Evolutionary conservation across 1,139 yeast genomes (phyloP), one percentile per base, ranked within the genome.

Genomic region (Yamadazyma sp.): DNA sequence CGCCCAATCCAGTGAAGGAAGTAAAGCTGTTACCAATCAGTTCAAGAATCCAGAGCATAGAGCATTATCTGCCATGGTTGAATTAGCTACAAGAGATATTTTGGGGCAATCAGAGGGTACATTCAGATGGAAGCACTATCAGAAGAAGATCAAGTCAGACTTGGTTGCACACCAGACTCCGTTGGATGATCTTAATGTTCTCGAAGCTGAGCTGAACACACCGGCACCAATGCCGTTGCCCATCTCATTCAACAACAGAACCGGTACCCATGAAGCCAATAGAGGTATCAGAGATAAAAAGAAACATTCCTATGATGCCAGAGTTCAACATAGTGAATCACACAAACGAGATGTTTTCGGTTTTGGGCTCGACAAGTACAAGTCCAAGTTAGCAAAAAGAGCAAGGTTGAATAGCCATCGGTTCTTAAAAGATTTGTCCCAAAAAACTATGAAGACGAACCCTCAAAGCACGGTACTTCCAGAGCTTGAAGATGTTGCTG

Each of bases 201-300:
- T 62, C 4, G 62, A 62, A 22, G 59, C 59, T 13, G 57, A 54
- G 10, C 57, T 53, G 18, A 57, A 57, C 10, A 47, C 45, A 8
- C 69, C 70, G 3, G 43, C 56, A 1, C 73, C 76, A 4, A 46
- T 67, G 21, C 52, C 68, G 2, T 56, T 76, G 39, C 82, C 81
- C 39, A 70, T 82, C 40, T 82, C 95, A 0, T 90, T 90, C 62
- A 90, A 89, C 57, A 82, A 87, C 53, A 73, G 94, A 51, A 92
- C 96, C 0, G 96, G 97, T 20, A 57, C 68, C 0, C 67, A 64
- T 42, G 86, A 78, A 44, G 95, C 88, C 23, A 90, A 90, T 54
- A 67, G 69, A 38, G 97, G 97, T 37, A 76, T 90, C 24, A 70
- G 95, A 44, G 97, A 89, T 45, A 80, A 78, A 56, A 90, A 90